These are phyloP conservation scores for Pichia sp. DNA, from an alignment of 1,139 yeast genomes.

Conservation along the genomic window DNA sequence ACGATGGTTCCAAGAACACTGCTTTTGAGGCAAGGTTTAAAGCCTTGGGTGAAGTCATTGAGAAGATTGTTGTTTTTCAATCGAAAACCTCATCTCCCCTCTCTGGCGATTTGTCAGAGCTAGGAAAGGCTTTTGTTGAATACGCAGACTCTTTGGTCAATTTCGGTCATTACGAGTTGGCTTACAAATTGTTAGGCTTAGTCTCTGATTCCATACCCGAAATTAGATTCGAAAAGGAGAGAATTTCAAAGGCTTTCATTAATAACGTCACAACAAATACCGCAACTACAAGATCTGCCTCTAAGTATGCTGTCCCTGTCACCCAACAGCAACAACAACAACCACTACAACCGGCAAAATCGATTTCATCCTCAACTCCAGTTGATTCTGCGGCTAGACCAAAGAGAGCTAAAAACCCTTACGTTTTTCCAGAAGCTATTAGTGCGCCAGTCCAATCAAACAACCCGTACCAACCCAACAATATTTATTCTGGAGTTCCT, in stretches of 20 bases:
- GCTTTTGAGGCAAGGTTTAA: constrained; percentile 83
- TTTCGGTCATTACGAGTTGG: constrained; percentile 80
- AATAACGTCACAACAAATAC: constrained; percentile 16
- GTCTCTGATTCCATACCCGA: constrained; percentile 64
- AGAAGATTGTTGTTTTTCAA: constrained; percentile 75
- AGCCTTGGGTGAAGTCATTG: constrained; percentile 76
- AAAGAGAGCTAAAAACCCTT: constrained; percentile 12
- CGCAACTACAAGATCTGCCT: constrained; percentile 16
- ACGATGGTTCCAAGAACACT: constrained; percentile 38
- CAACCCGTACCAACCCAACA: constrained; percentile 8
- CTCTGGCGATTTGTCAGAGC: constrained; percentile 45
- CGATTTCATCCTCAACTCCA: neutral
- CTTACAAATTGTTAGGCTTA: constrained; percentile 61
- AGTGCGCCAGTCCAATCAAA: constrained; percentile 14
- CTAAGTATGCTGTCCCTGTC: constrained; percentile 6
- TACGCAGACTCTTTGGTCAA: constrained; percentile 78
- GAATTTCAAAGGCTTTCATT: constrained; percentile 58
- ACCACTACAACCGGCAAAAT: neutral
- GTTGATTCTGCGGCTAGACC: neutral
- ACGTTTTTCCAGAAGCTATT: constrained; percentile 12
- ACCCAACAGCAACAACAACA: constrained; percentile 2
- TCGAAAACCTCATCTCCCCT: constrained; percentile 39
- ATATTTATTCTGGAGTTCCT: neutral
- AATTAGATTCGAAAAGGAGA: constrained; percentile 66
- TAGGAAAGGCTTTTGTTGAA: constrained; percentile 63